Evolutionary conservation across 176 grass and related monocot genomes (phyloP).

Genomic region (Tillandsia fasciculata): DNA sequence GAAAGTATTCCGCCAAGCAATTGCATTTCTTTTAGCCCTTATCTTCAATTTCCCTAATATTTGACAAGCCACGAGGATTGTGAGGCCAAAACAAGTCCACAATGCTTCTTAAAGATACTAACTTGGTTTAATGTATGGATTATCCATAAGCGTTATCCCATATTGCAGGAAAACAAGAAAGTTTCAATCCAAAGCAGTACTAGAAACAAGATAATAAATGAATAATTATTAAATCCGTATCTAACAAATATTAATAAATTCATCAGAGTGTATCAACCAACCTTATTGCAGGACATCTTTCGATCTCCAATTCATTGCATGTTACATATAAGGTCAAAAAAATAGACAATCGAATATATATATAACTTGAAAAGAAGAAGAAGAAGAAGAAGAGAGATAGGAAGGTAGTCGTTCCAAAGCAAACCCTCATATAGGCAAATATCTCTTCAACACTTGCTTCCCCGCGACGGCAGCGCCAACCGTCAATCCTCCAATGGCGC

Average conservation of each 20-base stretch:
- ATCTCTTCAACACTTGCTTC: slow-evolving; percentile 35
- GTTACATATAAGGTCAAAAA: slow-evolving; percentile 9
- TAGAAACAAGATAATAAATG: not conserved
- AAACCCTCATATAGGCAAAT: slow-evolving; percentile 28
- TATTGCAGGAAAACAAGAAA: not conserved
- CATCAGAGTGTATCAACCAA: not conserved
- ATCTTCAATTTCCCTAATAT: too few relatives aligned
- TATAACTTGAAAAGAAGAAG: not conserved
- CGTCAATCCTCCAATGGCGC: slow-evolving; percentile 48
- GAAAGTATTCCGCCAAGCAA: too few relatives aligned
- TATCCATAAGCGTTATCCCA: too few relatives aligned
- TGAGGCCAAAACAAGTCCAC: too few relatives aligned
- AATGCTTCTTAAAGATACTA: too few relatives aligned
- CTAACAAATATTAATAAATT: not conserved
- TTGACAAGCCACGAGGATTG: too few relatives aligned
- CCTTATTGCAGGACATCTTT: slow-evolving; percentile 3
- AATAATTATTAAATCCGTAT: not conserved
- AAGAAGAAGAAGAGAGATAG: not conserved
- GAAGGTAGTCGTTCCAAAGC: not conserved
- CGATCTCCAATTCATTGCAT: not conserved
- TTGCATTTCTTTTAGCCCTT: too few relatives aligned
- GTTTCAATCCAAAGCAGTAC: not conserved
- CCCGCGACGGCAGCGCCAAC: slow-evolving; percentile 37
- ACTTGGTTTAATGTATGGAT: too few relatives aligned
- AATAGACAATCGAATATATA: not conserved